A percentile compares a stretch with the other conserved stretches of the same genome.
Conservation (phyloP, 2,329 filamentous ascomycete species). For the Cadophora sp. region DNA sequence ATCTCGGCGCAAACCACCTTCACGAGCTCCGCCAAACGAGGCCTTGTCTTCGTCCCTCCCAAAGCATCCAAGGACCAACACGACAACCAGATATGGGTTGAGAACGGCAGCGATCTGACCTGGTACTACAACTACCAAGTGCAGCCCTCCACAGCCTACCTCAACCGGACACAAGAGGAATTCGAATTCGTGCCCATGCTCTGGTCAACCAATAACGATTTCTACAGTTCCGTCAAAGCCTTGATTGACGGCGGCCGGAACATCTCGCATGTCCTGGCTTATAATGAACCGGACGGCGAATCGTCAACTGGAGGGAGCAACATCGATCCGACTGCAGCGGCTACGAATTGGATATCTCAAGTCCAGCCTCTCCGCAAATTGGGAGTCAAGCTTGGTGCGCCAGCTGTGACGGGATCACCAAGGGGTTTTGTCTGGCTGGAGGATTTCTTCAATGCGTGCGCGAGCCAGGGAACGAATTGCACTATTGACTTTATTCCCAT, state of each 20-base stretch:
- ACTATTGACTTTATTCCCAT: constrained; percentile 69
- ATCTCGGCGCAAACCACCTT: constrained; percentile 25
- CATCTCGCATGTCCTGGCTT: constrained; percentile 73
- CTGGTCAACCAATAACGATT: constrained; percentile 66
- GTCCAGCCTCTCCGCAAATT: constrained; percentile 71
- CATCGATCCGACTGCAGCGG: constrained; percentile 65
- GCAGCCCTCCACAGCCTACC: constrained; percentile 60
- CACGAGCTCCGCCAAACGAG: constrained; percentile 65
- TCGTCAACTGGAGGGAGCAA: constrained; percentile 59
- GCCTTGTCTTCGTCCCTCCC: constrained; percentile 70
- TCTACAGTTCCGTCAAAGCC: constrained; percentile 63
- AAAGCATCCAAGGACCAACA: constrained; percentile 53
- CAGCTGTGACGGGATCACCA: constrained; percentile 69
- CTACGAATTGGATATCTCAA: constrained; percentile 72
- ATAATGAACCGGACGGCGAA: constrained; percentile 79
- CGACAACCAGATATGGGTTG: constrained; percentile 72
- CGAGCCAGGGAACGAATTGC: constrained; percentile 58
- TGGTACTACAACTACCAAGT: constrained; percentile 87
- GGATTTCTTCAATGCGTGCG: constrained; percentile 70
- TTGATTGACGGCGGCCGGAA: constrained; percentile 62
- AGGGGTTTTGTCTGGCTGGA: constrained; percentile 70
- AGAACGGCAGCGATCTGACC: constrained; percentile 63
- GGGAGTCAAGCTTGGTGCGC: constrained; percentile 73
- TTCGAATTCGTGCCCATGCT: constrained; percentile 85
- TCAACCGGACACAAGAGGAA: constrained; percentile 55